Evolutionary conservation across 805 yeast species (phyloP).

Genomic region (Komagataella kurtzmanii): DNA sequence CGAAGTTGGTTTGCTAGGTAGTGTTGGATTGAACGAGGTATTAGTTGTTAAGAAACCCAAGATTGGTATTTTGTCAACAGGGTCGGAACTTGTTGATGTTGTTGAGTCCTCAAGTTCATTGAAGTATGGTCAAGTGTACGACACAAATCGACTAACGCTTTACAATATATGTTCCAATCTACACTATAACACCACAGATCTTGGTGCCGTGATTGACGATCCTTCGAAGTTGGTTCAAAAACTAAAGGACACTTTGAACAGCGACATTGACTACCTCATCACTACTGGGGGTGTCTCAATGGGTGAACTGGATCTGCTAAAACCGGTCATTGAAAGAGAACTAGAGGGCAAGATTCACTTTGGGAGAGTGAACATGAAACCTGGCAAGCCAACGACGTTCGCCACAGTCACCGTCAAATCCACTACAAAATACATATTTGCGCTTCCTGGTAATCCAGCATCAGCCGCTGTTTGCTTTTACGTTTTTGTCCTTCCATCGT

Average conservation of each 20-base stretch:
- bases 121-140: conserved; percentile 32
- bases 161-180: conserved; percentile 19
- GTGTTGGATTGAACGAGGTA: conserved; percentile 26
- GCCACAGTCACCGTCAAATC: conserved; percentile 29
- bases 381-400: conserved; percentile 47
- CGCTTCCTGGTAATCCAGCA: conserved; percentile 45
- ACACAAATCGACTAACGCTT: conserved; percentile 35
- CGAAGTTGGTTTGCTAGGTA: conserved; percentile 33
- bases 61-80: conserved; percentile 36
- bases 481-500: conserved; percentile 32
- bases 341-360: conserved; percentile 32
- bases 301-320: conserved; percentile 41
- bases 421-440: conserved; percentile 23
- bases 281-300: conserved; percentile 49
- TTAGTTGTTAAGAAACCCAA: conserved; percentile 26
- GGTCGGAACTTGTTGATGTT: conserved; percentile 32
- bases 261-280: conserved; percentile 25
- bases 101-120: conserved; percentile 4
- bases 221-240: conserved; percentile 12
- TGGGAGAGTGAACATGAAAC: conserved; percentile 46
- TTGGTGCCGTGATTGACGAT: conserved; percentile 36
- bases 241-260: conserved; percentile 14
- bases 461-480: conserved; percentile 35
- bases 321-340: conserved; percentile 29
- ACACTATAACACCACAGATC: conserved; percentile 27